A percentile compares a stretch with the other conserved stretches of the same genome.
phyloP scores from a whole-genome alignment of 441 rosid species.

The Aleurites moluccanus region DNA sequence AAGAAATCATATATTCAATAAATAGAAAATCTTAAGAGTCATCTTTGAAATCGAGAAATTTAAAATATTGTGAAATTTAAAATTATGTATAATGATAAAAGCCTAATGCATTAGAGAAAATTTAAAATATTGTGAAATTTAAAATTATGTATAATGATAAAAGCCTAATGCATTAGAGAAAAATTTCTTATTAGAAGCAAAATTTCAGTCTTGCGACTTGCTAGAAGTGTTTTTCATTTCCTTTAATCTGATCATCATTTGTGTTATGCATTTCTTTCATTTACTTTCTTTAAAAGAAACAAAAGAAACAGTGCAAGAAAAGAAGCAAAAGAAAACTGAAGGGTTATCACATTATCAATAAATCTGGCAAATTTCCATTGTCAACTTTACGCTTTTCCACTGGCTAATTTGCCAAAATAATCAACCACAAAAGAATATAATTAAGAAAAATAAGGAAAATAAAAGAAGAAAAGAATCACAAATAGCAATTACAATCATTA shows the following conservation, averaged over 20 bases:
- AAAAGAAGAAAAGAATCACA: neutral
- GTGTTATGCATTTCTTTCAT: neutral
- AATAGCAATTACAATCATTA: constrained; percentile 9
- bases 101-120: too few species aligned
- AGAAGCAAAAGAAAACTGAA: neutral
- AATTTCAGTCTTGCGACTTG: too few species aligned
- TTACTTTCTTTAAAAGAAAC: neutral
- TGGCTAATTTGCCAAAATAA: constrained; percentile 21
- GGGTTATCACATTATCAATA: neutral
- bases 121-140: too few species aligned
- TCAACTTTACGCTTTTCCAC: constrained; percentile 10
- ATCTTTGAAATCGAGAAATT: too few species aligned
- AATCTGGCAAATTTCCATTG: neutral
- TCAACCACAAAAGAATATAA: constrained; percentile 4
- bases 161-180: too few species aligned
- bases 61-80: too few species aligned
- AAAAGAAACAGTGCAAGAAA: neutral
- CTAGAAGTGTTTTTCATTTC: neutral
- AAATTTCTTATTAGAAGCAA: too few species aligned
- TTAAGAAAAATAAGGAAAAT: neutral
- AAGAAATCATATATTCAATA: too few species aligned
- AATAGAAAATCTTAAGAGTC: too few species aligned
- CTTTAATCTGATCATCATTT: too few species aligned
- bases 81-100: too few species aligned
- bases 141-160: too few species aligned